Evolutionary conservation across 1,139 yeast species (phyloP), one percentile per base, ranked within the genome.

Genomic region (Taphrina wiesneri): DNA sequence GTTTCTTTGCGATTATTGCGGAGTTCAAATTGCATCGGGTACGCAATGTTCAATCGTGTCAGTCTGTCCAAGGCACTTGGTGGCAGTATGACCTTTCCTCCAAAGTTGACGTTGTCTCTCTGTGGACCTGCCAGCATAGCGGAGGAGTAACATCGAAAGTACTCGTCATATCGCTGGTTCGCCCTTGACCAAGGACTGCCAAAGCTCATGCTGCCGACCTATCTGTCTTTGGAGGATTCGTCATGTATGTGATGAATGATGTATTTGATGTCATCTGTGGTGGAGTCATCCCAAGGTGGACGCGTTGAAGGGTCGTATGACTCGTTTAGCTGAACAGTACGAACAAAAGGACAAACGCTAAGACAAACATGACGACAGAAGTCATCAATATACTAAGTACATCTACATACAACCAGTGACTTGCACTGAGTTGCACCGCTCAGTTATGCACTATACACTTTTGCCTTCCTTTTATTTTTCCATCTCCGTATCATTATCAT

Each of bases 1-100:
- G 52, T 30, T 21, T 78, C 79, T 21, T 84, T 81, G 36, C 67
- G 56, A 32, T 66, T 70, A 69, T 89, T 88, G 54, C 82, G 80
- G 65, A 93, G 78, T 75, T 87, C 89, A 74, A 95, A 95, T 63
- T 93, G 80, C 99, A 95, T 95, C 0, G 99, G 99, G 73, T 95
- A 95, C 71, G 97, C 81, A 66, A 95, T 90, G 74, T 92, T 95
- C 51, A 87, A 76, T 73, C 77, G 73, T 75, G 73, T 90, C 69
- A 95, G 81, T 74, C 88, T 91, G 76, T 87, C 88, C 70, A 95
- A 82, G 0, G 98, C 95, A 56, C 96, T 89, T 25, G 96, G 95
- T 3, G 99, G 99, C 67, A 93, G 77, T 70, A 92, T 91, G 69
- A 64, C 61, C 56, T 95, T 93, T 71, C 99, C 99, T n/a, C 99